Base-by-base conservation (phyloP, 1,139 yeast species). In the Spencermartinsiella ligniputridi region DNA sequence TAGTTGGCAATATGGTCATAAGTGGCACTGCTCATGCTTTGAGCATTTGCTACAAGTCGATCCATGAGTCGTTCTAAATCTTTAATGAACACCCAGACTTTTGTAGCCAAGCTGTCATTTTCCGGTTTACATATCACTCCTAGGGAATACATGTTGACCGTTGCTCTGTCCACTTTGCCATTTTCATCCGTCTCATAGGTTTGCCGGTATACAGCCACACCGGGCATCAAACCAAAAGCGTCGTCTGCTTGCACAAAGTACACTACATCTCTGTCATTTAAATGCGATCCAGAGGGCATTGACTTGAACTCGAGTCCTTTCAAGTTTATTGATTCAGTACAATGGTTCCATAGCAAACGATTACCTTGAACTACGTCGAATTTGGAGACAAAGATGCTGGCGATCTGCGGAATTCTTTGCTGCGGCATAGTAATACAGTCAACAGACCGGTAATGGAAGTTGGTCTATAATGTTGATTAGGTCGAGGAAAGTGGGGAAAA, bases 231-330 rank as follows among this genome's bases (percentile, higher is more conserved):
- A 3, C 61, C 57, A 5, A 17, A 22, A 15, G 24, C 27, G 3
- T 21, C 29, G 15, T 41, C 35, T 15, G 40, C 32, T 9, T 70
- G 72, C 3, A 70, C 71, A 61, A 80, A 79, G 41, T 75, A 71
- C 2, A 79, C 67, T 1, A 75, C 73, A 52, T 86, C 90, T 35
- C 69, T 62, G 11, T 63, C 61, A 20, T 70, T 71, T 34, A 80
- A 77, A 59, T 88, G 96, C n/a, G 87, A 71, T 1, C 96, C 96
- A 0, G 94, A 83, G 1, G 96, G 96, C 44, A 89, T 67, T 11
- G 81, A 73, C 54, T 83, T 82, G 64, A 76, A 87, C 61, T 89
- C 96, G 16, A 87, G 56, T n/a, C 47, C 49, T 12, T 70, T 70
- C 22, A 65, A 42, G 15, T 27, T 15, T 8, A 27, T 27, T 8